These are phyloP conservation scores for Buddleja alternifolia DNA, from an alignment of 257 asterid genomes.

Conservation along the genomic window DNA sequence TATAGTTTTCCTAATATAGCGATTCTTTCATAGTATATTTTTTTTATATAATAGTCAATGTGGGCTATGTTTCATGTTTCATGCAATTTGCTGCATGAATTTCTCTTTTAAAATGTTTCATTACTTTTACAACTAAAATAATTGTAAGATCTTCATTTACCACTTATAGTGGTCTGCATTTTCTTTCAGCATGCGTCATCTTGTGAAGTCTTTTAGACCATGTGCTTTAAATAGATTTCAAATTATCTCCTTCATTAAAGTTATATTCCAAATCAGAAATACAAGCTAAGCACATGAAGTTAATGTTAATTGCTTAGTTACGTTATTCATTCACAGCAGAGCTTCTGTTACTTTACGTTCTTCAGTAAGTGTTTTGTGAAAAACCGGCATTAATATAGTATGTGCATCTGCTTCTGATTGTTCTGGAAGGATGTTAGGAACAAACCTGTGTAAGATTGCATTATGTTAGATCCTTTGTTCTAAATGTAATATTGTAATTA, in stretches of 20 bases:
- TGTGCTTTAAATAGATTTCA: not conserved
- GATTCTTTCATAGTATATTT: not conserved
- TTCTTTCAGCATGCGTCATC: too few species aligned
- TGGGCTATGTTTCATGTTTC: too few species aligned
- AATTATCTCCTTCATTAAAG: not conserved
- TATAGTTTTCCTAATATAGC: not conserved
- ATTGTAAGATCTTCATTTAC: too few species aligned
- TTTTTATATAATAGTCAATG: too few species aligned
- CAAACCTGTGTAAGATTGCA: not conserved
- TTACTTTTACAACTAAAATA: too few species aligned
- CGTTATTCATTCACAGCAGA: not conserved
- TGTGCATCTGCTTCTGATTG: not conserved
- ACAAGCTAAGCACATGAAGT: not conserved
- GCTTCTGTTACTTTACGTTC: not conserved
- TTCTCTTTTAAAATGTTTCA: too few species aligned
- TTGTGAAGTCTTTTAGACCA: not conserved
- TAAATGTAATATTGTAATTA: not conserved
- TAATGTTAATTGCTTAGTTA: not conserved
- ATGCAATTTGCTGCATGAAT: too few species aligned
- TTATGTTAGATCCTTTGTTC: not conserved
- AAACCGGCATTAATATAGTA: not conserved
- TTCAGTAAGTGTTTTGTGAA: not conserved
- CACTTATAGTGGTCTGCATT: too few species aligned
- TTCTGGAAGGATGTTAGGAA: not conserved
- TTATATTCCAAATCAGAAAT: not conserved